Evolutionary conservation across 495 filamentous ascomycete species (phyloP), one percentile per base, ranked within the genome.

Genomic region (Darksidea phi): DNA sequence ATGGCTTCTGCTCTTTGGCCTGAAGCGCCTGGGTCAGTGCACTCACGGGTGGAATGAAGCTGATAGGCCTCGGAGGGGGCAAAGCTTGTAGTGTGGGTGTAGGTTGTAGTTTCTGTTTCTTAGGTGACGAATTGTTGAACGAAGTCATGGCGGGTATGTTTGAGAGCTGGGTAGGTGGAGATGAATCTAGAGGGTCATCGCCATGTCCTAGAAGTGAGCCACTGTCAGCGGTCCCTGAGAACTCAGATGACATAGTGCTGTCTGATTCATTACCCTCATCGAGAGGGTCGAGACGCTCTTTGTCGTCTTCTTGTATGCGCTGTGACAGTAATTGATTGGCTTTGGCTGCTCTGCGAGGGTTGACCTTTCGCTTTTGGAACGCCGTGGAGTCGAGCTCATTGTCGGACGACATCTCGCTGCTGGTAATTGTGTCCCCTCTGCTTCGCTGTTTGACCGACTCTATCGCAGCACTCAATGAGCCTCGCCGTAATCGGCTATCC

Each of bases 331-430:
- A 74, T 67, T 58, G 79, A 38, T 57, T 78, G 20, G 80, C 72
- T 63, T 83, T 81, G 53, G 74, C 81, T 67, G 59, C 76, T 69
- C 38, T 66, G 26, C 75, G 77, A 58, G 81, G 75, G 67, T 86
- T 77, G 53, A 85, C 76, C 46, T 80, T 85, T 63, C 73, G 84
- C 67, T 74, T 78, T 73, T 73, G 87, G 77, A 85, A 88, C 4
- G 80, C 77, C 11, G 84, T 84, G 0, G 84, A 76, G 41, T 91
- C 89, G 38, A 91, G 78, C 59, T 94, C 91, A 67, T 93, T 92
- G 63, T 95, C 91, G 0, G 91, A 95, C 0, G 90, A 95, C 61
- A 97, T 81, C 52, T 97, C 91, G 71, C 90, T 95, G 72, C 91
- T 95, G 1, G 91, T 95, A 8, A 89, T 86, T 0, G 91, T 97